Base-by-base conservation (phyloP, 1,284 basidiomycete species). In the Meira miltonrushii region DNA sequence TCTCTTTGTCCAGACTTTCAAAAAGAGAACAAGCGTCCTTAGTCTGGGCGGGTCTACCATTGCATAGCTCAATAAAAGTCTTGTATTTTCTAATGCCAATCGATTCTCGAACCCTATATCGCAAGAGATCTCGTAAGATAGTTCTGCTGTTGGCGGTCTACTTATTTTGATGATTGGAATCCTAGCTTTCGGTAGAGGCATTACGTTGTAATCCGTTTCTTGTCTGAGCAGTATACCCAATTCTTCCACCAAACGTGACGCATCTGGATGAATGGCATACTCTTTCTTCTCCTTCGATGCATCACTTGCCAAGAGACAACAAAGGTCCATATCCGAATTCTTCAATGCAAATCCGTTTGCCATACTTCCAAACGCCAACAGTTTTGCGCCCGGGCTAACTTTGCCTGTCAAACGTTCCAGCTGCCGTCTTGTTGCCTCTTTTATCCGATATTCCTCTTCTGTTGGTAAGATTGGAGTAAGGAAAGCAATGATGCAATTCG, bases 301-400 rank as follows among this genome's bases (percentile, higher is more conserved):
- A 39, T 56, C 43, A 17, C 62, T 68, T 41, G 59, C 59, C 41
- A 95, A 89, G 73, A 98, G 83, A 79, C 93, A 96, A 78, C 94
- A 96, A 46, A 98, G 82, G 80, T 98, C 94, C 94, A 98, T 97
- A 80, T 97, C 94, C 92, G 91, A 96, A 81, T 96, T 94, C 68
- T 90, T 84, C 72, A 96, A 84, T 73, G 90, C 92, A 81, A 92
- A 94, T 74, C 88, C 92, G 79, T 91, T 96, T 52, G 88, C 93
- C 68, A 90, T 95, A 57, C 74, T 77, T 25, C 94, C 94, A 79
- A 98, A 98, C 53, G 91, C 92, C 68, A 95, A 81, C 70, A 98
- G 82, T 64, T 90, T 87, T 67, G 90, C 90, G 67, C 91, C 86
- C 44, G 92, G 92, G 79, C 93, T 90, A 79, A 98, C 90, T 58